Base-by-base conservation (phyloP, 1,284 basidiomycete species). In the Heliocybe sulcata region DNA sequence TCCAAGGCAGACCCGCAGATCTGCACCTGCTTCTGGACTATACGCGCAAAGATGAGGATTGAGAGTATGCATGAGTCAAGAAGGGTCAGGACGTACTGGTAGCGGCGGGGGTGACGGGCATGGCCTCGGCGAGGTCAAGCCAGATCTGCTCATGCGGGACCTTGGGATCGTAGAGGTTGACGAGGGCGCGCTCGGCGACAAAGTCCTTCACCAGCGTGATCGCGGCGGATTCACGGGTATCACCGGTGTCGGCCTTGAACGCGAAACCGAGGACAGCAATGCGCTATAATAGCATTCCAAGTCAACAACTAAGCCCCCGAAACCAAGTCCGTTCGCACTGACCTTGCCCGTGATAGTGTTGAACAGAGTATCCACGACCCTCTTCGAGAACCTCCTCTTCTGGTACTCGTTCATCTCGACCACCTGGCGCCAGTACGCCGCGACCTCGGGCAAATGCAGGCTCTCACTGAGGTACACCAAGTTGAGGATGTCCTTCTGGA, bases 401-500 rank as follows among this genome's bases (percentile, higher is more conserved):
- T 98, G 94, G 73, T 96, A 90, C 74, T 97, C 94, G 74, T 97
- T 97, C 89, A 97, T 90, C 65, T 92, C 87, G 45, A 95, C 92
- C 49, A 98, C 93, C 69, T 94, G 90, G 53, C 82, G 81, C 96
- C 96, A 99, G 80, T 99, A 99, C 42, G 88, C 90, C 48, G 95
- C 95, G n/a, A 99, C 96, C 72, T 97, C 92, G 50, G 94, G 93
- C 54, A 99, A 78, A 72, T 98, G 92, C 57, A 95, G 76, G 60
- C 88, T 93, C 77, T 98, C 94, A 68, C 86, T 90, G 38, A 98
- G 82, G 77, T 99, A 99, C 53, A 98, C 96, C 57, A 99, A 79
- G 78, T 99, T 99, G 65, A 99, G 85, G 69, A 99, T 98, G 70
- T 99, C 96, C 74, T 97, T 97, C 76, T 98, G 94, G 90, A 99